These are phyloP conservation scores for Aspergillus avenaceus DNA, from an alignment of 495 filamentous ascomycete genomes.

Conservation along the genomic window DNA sequence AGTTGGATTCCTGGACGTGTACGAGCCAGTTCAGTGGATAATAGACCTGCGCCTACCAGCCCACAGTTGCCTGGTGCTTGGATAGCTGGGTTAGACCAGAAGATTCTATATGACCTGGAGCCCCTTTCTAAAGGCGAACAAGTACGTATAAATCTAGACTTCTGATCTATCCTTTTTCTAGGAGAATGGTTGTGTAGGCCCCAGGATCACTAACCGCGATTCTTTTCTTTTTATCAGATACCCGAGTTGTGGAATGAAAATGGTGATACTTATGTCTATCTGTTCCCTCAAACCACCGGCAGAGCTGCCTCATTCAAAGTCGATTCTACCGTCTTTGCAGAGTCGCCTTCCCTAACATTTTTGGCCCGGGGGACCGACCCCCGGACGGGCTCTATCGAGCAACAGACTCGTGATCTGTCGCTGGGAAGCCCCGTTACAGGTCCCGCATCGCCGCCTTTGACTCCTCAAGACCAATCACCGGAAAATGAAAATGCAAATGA, in stretches of 20 bases:
- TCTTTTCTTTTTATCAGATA: constrained; percentile 44
- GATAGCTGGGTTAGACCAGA: constrained; percentile 55
- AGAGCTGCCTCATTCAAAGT: constrained; percentile 75
- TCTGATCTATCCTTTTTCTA: neutral
- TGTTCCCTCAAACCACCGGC: constrained; percentile 65
- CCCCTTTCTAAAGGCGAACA: constrained; percentile 56
- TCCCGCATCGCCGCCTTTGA: constrained; percentile 40
- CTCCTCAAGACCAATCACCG: constrained; percentile 26
- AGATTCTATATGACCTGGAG: constrained; percentile 57
- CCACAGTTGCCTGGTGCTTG: constrained; percentile 47
- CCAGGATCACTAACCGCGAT: constrained; percentile 1
- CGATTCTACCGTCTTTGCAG: constrained; percentile 63
- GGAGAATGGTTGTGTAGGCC: neutral
- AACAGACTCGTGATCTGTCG: constrained; percentile 36
- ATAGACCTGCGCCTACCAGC: constrained; percentile 9
- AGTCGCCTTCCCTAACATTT: constrained; percentile 64
- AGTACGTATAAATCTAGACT: constrained; percentile 32
- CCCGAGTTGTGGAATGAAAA: constrained; percentile 85
- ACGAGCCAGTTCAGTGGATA: constrained; percentile 35
- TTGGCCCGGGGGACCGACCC: constrained; percentile 61
- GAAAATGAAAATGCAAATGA: constrained; percentile 43
- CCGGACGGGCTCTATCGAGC: constrained; percentile 28
- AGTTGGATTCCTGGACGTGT: constrained; percentile 53
- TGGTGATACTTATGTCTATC: constrained; percentile 79
- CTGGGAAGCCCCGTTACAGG: constrained; percentile 32